phyloP scores from a whole-genome alignment of 345 rosid species.

The Salix dunnii region DNA sequence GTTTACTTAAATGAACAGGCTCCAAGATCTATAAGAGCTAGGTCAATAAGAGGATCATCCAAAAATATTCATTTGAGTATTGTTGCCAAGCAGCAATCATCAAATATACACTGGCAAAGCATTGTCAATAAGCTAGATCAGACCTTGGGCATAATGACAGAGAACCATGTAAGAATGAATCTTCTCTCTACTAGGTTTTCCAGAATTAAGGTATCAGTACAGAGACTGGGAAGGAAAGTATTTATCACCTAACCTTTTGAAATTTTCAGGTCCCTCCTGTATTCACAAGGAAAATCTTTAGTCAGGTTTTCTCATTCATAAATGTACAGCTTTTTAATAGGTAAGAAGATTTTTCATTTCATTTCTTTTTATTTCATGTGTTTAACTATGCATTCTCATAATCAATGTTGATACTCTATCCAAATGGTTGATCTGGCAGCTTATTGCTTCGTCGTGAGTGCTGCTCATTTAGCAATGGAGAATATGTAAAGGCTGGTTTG shows the following conservation, averaged over 20 bases:
- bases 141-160: conserved; percentile 41
- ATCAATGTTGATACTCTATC: not conserved
- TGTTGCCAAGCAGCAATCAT: conserved; percentile 53
- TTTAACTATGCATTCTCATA: conserved; percentile 1
- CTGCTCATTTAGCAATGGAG: conserved; percentile 71
- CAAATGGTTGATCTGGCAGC: conserved; percentile 34
- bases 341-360: conserved; percentile 19
- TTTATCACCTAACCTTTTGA: conserved; percentile 18
- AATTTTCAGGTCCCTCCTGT: conserved; percentile 53
- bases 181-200: conserved; percentile 1
- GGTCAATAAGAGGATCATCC: conserved; percentile 42
- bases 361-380: not conserved
- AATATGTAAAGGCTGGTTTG: conserved; percentile 59
- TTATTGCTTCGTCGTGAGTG: conserved; percentile 67
- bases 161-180: conserved; percentile 44
- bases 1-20: conserved; percentile 34
- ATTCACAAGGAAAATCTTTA: conserved; percentile 44
- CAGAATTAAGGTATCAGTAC: not conserved
- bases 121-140: conserved; percentile 47
- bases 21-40: conserved; percentile 45
- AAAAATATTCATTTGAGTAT: conserved; percentile 38
- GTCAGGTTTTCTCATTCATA: conserved; percentile 60
- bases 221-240: not conserved
- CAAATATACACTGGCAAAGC: conserved; percentile 59
- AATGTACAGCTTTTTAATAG: conserved; percentile 71